Evolutionary conservation across 2,329 filamentous ascomycete genomes (phyloP).

Genomic region (Aspergillus flavus): DNA sequence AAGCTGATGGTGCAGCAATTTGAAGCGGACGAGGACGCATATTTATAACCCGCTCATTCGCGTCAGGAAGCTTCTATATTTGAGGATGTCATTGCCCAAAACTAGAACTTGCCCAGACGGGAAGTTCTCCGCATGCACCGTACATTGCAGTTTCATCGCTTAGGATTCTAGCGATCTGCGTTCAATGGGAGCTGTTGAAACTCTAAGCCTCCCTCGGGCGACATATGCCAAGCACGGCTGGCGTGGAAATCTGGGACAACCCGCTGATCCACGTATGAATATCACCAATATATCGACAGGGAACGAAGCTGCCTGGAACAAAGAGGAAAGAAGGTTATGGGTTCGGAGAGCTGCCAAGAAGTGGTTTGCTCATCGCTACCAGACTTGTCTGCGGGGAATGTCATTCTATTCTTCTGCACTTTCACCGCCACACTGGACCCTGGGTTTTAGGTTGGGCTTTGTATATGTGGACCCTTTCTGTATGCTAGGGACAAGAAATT

Average conservation of each 20-base stretch:
- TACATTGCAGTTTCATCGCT: not conserved
- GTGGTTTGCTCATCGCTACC: slow-evolving; percentile 8
- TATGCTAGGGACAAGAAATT: not conserved
- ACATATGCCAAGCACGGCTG: slow-evolving; percentile 6
- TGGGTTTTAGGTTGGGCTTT: not conserved
- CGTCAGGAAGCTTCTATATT: not conserved
- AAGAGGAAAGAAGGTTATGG: not conserved
- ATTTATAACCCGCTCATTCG: not conserved
- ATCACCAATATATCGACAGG: slow-evolving; percentile 4
- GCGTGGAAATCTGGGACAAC: not conserved
- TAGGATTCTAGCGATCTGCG: not conserved
- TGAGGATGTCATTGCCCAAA: not conserved
- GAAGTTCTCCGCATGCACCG: not conserved
- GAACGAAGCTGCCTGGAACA: slow-evolving; percentile 11
- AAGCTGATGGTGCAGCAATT: not conserved
- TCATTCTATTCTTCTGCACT: not conserved
- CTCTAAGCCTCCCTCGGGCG: slow-evolving; percentile 18
- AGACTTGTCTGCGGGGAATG: slow-evolving; percentile 10
- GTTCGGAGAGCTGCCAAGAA: not conserved
- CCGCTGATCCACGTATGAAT: not conserved
- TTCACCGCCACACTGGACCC: slow-evolving; percentile 10
- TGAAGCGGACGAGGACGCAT: not conserved
- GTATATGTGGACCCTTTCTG: not conserved
- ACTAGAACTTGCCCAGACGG: not conserved
- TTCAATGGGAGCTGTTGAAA: not conserved